Evolutionary conservation across 1,284 basidiomycete genomes (phyloP).

Genomic region (Ustilago sp.): DNA sequence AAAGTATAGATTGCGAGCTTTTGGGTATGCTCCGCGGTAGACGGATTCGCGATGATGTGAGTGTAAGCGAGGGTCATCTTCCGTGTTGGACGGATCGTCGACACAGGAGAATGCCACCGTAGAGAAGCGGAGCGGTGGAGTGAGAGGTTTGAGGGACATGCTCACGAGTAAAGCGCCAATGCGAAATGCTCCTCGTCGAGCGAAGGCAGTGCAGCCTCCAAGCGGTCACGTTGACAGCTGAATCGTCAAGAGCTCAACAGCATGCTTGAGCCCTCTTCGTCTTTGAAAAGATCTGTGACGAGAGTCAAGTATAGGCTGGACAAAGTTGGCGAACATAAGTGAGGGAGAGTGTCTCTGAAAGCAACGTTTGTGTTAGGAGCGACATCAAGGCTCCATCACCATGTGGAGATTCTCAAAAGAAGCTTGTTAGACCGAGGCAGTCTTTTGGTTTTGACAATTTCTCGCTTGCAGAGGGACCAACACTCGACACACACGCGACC

Average conservation of each 20-base stretch:
- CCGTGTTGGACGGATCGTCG: not conserved
- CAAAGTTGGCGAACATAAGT: not conserved
- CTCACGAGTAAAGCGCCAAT: not conserved
- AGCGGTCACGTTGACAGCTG: not conserved
- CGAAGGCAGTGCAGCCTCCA: not conserved
- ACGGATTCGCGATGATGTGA: slow-evolving; percentile 52
- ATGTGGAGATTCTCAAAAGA: slow-evolving; percentile 20
- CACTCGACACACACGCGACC: slow-evolving; percentile 33
- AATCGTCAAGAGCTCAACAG: slow-evolving; percentile 1
- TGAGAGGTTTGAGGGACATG: slow-evolving; percentile 55
- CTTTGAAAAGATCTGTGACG: not conserved
- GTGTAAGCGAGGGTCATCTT: slow-evolving; percentile 19
- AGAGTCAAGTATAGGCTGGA: too few relatives aligned
- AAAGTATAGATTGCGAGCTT: slow-evolving; percentile 62
- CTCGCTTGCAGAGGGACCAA: slow-evolving; percentile 27
- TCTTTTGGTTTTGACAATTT: not conserved
- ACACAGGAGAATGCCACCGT: slow-evolving; percentile 50
- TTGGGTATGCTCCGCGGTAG: slow-evolving; percentile 67
- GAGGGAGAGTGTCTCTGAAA: not conserved
- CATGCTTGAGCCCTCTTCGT: not conserved
- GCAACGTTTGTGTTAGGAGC: not conserved
- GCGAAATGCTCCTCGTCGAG: not conserved
- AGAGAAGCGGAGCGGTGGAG: slow-evolving; percentile 61
- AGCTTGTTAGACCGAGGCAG: slow-evolving; percentile 17
- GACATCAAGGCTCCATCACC: slow-evolving; percentile 12